Conservation (phyloP, 805 yeast genomes). For the Lipomyces japonicus region DNA sequence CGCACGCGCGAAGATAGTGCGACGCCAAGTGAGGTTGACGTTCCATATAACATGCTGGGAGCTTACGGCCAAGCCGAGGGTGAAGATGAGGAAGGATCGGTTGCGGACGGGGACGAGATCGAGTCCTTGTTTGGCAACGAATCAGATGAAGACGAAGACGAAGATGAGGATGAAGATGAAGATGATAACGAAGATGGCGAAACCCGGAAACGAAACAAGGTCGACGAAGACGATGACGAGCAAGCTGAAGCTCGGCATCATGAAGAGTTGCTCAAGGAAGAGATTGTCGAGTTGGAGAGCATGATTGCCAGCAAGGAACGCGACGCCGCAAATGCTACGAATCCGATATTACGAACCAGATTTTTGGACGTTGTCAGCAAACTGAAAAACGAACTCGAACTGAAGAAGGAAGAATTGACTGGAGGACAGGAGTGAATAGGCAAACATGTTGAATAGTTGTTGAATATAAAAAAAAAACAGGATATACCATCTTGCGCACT, state of each 20-base stretch:
- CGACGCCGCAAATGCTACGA: conserved; percentile 66
- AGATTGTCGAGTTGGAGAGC: conserved; percentile 71
- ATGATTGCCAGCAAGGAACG: conserved; percentile 72
- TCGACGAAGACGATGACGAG: conserved; percentile 51
- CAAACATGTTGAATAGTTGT: too few species aligned
- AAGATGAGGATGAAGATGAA: conserved; percentile 43
- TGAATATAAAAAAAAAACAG: too few species aligned
- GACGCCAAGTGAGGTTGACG: conserved; percentile 30
- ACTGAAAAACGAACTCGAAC: conserved; percentile 74
- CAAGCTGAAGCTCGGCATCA: conserved; percentile 56
- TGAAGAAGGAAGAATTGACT: conserved; percentile 68
- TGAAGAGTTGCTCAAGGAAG: conserved; percentile 74
- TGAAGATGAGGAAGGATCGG: conserved; percentile 40
- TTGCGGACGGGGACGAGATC: conserved; percentile 37
- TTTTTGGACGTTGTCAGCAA: conserved; percentile 76
- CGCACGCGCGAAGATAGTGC: conserved; percentile 28
- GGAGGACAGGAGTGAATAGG: too few species aligned
- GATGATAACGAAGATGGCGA: conserved; percentile 53
- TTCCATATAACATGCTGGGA: conserved; percentile 37
- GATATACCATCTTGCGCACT: too few species aligned
- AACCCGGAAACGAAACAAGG: conserved; percentile 49
- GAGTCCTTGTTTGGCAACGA: conserved; percentile 44
- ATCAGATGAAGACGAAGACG: conserved; percentile 41
- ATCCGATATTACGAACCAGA: conserved; percentile 82
- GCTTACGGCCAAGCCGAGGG: conserved; percentile 34